Base-by-base conservation (phyloP, 2,329 filamentous ascomycete genomes). In the Bipolaris cookei region DNA sequence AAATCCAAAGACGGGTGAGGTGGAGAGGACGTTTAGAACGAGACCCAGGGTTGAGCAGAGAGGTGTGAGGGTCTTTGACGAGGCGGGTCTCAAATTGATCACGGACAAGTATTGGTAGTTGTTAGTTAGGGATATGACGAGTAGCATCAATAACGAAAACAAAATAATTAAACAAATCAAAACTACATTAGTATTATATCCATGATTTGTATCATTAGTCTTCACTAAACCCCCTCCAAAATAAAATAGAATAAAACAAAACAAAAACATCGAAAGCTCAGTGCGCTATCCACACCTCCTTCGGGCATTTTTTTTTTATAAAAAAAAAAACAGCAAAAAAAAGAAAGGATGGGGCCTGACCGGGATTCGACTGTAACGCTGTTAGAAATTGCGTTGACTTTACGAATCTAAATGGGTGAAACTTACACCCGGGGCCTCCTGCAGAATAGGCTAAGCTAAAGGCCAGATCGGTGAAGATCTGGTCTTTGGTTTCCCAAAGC, bases 401-500 rank as follows among this genome's bases (percentile, higher is more conserved):
- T 4, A 32, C 51, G 61, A 65, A 62, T 39, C 63, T 48, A 30
- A 23, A 45, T 59, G 63, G 52, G 32, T 65, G 63, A 13, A 59
- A 56, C 63, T 63, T 65, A 65, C 63, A 70, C 66, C 63, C 67
- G 68, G 67, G 67, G 62, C 67, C 68, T 69, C 66, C 61, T 66
- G 66, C 66, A 68, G 61, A 65, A 58, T 61, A 62, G 56, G 51
- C 49, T n/a, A n/a, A n/a, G n/a, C n/a, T n/a, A n/a, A n/a, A n/a
- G n/a, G n/a, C n/a, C n/a, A n/a, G n/a, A n/a, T n/a, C n/a, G n/a
- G n/a, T n/a, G n/a, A n/a, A n/a, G n/a, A n/a, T n/a, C n/a, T n/a
- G n/a, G n/a, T n/a, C n/a, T n/a, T n/a, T n/a, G n/a, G n/a, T n/a
- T n/a, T n/a, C 51, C 56, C 65, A 66, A 68, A 68, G 66, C 66